These are phyloP conservation scores for Stereum hirsutum DNA, from an alignment of 1,284 basidiomycete species.

Conservation along the genomic window DNA sequence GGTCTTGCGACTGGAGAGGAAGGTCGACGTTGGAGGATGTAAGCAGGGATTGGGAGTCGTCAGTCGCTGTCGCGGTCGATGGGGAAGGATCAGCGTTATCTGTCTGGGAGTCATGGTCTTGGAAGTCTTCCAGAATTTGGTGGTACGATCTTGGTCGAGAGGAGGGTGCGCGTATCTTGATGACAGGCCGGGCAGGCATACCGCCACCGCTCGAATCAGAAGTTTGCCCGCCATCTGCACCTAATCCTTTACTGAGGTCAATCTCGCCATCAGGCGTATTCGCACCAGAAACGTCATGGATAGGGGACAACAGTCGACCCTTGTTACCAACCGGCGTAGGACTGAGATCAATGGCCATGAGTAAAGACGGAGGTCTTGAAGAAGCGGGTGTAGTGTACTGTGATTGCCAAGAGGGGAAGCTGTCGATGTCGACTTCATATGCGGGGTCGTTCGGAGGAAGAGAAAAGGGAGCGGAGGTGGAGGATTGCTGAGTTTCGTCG, in stretches of 20 bases:
- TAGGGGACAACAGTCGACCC: slow-evolving; percentile 15
- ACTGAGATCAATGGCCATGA: slow-evolving; percentile 34
- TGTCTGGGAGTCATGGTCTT: slow-evolving; percentile 15
- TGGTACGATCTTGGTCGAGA: slow-evolving; percentile 51
- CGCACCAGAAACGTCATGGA: slow-evolving; percentile 7
- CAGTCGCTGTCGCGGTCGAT: slow-evolving; percentile 17
- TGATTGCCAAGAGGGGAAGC: slow-evolving; percentile 32
- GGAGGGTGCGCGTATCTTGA: slow-evolving; percentile 25
- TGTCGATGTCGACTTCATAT: too few species aligned
- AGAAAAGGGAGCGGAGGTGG: too few species aligned
- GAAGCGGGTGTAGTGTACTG: slow-evolving; percentile 32
- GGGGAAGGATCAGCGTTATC: too few species aligned
- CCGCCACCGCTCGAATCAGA: slow-evolving; percentile 2
- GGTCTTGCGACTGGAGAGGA: too few species aligned
- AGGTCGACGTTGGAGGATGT: too few species aligned
- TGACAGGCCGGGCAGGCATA: slow-evolving; percentile 19
- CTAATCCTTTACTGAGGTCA: not conserved
- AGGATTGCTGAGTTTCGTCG: too few species aligned
- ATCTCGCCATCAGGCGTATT: not conserved
- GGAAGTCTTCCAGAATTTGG: slow-evolving; percentile 58
- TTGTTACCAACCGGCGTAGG: too few species aligned
- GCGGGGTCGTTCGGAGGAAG: too few species aligned
- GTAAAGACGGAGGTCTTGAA: slow-evolving; percentile 21
- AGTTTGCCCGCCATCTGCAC: too few species aligned
- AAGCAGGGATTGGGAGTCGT: too few species aligned